Evolutionary conservation across 768 basidiomycete genomes (phyloP).

Genomic region (Cubamyces sp.): DNA sequence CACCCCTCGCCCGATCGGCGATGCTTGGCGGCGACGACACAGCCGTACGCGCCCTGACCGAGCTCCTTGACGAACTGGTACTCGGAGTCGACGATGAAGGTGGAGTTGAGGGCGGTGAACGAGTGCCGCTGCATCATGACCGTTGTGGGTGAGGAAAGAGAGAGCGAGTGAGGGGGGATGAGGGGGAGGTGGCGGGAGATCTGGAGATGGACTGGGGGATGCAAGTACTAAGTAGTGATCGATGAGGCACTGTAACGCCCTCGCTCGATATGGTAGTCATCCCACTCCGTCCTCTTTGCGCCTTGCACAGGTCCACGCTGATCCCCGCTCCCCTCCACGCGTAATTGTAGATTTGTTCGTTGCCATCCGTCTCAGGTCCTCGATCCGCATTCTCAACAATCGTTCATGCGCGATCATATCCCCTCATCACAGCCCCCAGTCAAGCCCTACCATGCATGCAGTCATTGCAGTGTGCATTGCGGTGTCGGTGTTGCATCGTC

Average conservation of each 20-base stretch:
- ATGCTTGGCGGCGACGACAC: slow-evolving; percentile 86
- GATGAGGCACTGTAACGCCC: slow-evolving; percentile 18
- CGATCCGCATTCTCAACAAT: too few species aligned
- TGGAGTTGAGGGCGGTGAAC: slow-evolving; percentile 84
- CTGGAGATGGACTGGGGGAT: not conserved
- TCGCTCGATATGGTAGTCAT: slow-evolving; percentile 12
- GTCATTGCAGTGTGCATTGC: too few species aligned
- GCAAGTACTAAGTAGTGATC: slow-evolving; percentile 13
- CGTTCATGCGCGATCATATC: too few species aligned
- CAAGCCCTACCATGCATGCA: too few species aligned
- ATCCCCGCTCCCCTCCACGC: not conserved
- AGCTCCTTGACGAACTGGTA: slow-evolving; percentile 97
- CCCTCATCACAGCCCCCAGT: too few species aligned
- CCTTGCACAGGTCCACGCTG: slow-evolving; percentile 3
- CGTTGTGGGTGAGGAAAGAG: not conserved
- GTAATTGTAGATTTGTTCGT: too few species aligned
- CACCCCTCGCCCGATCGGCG: slow-evolving; percentile 84
- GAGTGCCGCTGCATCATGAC: slow-evolving; percentile 67
- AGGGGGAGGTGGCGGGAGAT: not conserved
- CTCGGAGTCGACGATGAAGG: slow-evolving; percentile 84
- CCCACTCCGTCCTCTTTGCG: not conserved
- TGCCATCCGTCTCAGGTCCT: not conserved
- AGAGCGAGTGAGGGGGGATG: slow-evolving; percentile 12
- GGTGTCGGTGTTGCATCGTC: too few species aligned
- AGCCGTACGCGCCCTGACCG: slow-evolving; percentile 94